Base-by-base conservation (phyloP, 257 asterid genomes). In the Craterostigma plantagineum region DNA sequence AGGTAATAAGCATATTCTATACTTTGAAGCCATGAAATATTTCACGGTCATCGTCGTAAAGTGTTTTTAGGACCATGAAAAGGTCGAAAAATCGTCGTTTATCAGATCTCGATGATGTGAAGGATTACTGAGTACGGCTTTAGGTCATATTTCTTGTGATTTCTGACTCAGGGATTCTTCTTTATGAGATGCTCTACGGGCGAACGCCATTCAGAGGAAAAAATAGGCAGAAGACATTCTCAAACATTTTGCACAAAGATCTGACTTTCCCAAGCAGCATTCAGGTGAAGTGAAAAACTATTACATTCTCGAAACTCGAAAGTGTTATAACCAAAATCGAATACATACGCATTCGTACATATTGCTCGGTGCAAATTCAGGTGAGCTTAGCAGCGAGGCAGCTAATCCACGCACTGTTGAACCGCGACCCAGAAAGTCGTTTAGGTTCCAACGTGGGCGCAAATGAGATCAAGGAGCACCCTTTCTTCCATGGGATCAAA, bases 191-290 rank as follows among this genome's bases (percentile, higher is more conserved):
- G 96, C 77, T 85, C 14, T 85, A 81, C 17, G 96, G 96, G 12
- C 94, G 94, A 37, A 77, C 96, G 4, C 96, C 96, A 9, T 86
- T 86, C 71, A 70, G 96, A 66, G 96, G 94, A 60, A 86, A 86
- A 68, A 86, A 86, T 43, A 71, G 94, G 67, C 97, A 81, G 70
- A 86, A 79, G 70, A 87, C 98, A 42, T 87, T 87, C 47, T 59
- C 95, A 55, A 87, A 87, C 69, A 76, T 87, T 61, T 51, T 87
- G 66, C 79, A 76, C 72, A 87, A 87, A 64, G 98, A 82, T 64
- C 92, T 82, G 62, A 87, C 98, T 59, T 87, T 87, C 72, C 98
- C 95, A 18, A 87, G 95, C 52, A 82, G 93, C 74, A 82, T 87
- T 59, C 83, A 73, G 83, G 97, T 87, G 75, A 47, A 35, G 17